Evolutionary conservation across 1,284 basidiomycete species (phyloP).

Genomic region (Peniophora sp.): DNA sequence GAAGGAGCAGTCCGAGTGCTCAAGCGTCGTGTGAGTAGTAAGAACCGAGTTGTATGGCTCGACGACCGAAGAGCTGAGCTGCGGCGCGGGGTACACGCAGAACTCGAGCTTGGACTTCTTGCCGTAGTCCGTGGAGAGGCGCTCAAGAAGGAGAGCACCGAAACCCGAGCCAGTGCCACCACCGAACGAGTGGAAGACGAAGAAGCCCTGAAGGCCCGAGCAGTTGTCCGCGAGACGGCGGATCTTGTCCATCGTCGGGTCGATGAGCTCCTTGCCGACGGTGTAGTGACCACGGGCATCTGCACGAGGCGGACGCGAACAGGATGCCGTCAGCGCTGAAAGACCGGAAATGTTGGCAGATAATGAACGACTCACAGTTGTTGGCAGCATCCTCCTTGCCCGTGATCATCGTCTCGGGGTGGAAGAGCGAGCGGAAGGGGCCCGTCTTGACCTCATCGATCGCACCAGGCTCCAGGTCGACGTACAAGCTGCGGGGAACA

Average conservation of each 20-base stretch:
- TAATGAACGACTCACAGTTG: constrained; percentile 68
- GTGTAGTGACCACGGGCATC: constrained; percentile 99
- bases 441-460: constrained; percentile 97
- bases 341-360: not conserved
- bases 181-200: constrained; percentile 99
- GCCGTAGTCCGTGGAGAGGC: constrained; percentile 95
- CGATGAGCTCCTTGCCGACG: constrained; percentile 91
- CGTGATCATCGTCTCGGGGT: constrained; percentile 97
- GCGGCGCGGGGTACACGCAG: constrained; percentile 94
- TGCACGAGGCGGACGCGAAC: constrained; percentile 23
- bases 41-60: constrained; percentile 99
- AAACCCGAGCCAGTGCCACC: constrained; percentile 99
- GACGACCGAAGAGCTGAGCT: constrained; percentile 93
- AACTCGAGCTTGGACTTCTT: constrained; percentile 99
- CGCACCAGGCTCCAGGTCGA: constrained; percentile 93
- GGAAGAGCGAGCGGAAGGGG: constrained; percentile 92
- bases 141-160: constrained; percentile 93
- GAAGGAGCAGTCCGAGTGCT: constrained; percentile 99
- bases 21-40: constrained; percentile 98
- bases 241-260: constrained; percentile 91
- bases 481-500: constrained; percentile 96
- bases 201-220: constrained; percentile 98
- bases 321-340: not conserved
- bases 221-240: constrained; percentile 97
- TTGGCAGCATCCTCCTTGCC: constrained; percentile 99